These are phyloP conservation scores for Melocanna baccifera DNA, from an alignment of 176 grass and related monocot species.

Conservation along the genomic window DNA sequence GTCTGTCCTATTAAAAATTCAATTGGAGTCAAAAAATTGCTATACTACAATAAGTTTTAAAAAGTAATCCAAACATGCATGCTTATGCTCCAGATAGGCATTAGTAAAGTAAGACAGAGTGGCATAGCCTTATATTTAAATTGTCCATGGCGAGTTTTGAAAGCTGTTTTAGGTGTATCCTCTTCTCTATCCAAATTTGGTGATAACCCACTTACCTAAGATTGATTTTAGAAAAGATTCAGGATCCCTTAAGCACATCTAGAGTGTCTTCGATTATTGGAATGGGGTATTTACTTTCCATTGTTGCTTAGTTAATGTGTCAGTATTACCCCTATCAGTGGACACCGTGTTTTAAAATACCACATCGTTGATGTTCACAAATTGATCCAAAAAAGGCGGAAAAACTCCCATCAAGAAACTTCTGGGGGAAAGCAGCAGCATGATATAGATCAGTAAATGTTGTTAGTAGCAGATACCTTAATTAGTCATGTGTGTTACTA, in stretches of 20 bases:
- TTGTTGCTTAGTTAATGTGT: not conserved
- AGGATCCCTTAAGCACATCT: not conserved
- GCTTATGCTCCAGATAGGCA: not conserved
- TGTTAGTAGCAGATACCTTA: not conserved
- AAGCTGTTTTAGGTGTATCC: not conserved
- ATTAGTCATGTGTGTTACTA: not conserved
- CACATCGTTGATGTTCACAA: not conserved
- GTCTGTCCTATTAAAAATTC: not conserved
- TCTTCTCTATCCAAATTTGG: not conserved
- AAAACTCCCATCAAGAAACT: not conserved
- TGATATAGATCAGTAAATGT: not conserved
- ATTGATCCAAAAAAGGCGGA: not conserved
- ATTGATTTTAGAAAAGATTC: not conserved
- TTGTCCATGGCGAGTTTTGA: not conserved
- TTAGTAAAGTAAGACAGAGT: not conserved
- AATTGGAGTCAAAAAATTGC: not conserved
- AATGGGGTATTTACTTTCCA: not conserved
- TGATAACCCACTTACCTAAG: not conserved
- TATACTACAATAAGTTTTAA: not conserved
- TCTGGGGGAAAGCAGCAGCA: not conserved
- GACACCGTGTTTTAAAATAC: not conserved
- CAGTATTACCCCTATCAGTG: not conserved
- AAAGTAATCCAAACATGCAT: not conserved
- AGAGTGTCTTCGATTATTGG: not conserved
- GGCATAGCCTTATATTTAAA: not conserved